These are phyloP conservation scores for Candida neerlandica DNA, from an alignment of 1,139 yeast genomes.

Conservation along the genomic window DNA sequence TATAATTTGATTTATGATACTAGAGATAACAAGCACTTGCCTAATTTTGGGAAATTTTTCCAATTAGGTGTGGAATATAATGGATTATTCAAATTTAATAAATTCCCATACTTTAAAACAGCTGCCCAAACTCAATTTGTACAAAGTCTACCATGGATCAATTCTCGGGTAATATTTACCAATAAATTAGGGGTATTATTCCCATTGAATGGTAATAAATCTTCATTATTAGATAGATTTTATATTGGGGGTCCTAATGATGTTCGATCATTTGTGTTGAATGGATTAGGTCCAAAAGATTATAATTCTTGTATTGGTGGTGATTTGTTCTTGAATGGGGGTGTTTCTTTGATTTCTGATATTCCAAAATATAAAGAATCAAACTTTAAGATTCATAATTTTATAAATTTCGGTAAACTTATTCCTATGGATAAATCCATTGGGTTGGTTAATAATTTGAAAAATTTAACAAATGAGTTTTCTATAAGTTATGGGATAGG, in stretches of 20 bases:
- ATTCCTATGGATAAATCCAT: conserved; percentile 40
- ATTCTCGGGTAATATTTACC: conserved; percentile 43
- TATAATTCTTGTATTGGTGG: conserved; percentile 72
- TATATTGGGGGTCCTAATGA: conserved; percentile 79
- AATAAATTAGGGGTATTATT: conserved; percentile 56
- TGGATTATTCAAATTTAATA: conserved; percentile 37
- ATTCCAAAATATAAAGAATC: conserved; percentile 64
- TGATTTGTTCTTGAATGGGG: conserved; percentile 70
- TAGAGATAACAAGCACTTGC: conserved; percentile 57
- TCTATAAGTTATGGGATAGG: conserved; percentile 76
- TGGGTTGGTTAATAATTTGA: conserved; percentile 21
- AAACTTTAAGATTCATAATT: conserved; percentile 69
- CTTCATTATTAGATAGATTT: conserved; percentile 62
- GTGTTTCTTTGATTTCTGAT: conserved; percentile 65
- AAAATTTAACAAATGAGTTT: conserved; percentile 30
- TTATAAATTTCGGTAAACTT: conserved; percentile 74
- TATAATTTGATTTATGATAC: conserved; percentile 57
- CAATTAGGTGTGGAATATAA: conserved; percentile 62
- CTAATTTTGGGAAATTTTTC: conserved; percentile 57
- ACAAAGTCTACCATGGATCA: conserved; percentile 17
- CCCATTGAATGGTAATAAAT: conserved; percentile 30
- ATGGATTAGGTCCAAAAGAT: conserved; percentile 87
- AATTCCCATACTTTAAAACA: conserved; percentile 44
- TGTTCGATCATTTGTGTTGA: conserved; percentile 71
- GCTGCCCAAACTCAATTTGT: conserved; percentile 53